Evolutionary conservation across 2,329 filamentous ascomycete species (phyloP).

Genomic region (Cryphonectria parasitica): DNA sequence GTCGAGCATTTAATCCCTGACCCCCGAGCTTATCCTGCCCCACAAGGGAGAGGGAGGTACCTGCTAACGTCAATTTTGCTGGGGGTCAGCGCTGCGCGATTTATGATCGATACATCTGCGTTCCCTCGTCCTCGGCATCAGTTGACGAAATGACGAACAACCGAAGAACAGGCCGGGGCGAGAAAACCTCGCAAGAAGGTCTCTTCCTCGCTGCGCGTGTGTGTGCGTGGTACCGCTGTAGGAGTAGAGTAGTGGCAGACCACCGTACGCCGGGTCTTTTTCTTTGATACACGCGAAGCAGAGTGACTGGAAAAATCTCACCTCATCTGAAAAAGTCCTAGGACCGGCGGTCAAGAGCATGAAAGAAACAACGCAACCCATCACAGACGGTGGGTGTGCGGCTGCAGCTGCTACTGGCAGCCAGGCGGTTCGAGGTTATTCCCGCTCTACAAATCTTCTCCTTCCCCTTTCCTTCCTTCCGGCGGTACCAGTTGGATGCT

Average conservation of each 20-base stretch:
- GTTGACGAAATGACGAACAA: conserved; percentile 28
- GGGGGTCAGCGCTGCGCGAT: conserved; percentile 14
- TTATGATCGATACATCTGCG: conserved; percentile 19
- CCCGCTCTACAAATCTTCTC: neutral
- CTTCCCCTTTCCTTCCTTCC: conserved; percentile 5
- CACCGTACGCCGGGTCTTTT: neutral
- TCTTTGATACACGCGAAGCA: neutral
- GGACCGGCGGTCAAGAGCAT: conserved; percentile 23
- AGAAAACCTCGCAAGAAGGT: conserved; percentile 1
- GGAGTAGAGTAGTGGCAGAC: neutral
- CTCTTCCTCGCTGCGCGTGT: neutral
- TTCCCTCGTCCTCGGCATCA: conserved; percentile 27
- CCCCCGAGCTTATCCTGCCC: conserved; percentile 7
- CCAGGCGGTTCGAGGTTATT: conserved; percentile 20
- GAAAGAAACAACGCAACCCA: neutral
- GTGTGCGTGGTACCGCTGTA: neutral
- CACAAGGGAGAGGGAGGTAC: conserved; percentile 1
- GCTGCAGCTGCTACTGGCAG: neutral
- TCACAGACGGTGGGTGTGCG: neutral
- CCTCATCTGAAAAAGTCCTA: neutral
- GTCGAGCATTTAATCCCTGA: conserved; percentile 1
- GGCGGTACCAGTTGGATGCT: conserved; percentile 24
- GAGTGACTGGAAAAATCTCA: conserved; percentile 3
- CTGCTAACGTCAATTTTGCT: conserved; percentile 1
- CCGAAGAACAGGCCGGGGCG: conserved; percentile 8